phyloP scores from a whole-genome alignment of 768 basidiomycete species.

The Tricholomella constricta region DNA sequence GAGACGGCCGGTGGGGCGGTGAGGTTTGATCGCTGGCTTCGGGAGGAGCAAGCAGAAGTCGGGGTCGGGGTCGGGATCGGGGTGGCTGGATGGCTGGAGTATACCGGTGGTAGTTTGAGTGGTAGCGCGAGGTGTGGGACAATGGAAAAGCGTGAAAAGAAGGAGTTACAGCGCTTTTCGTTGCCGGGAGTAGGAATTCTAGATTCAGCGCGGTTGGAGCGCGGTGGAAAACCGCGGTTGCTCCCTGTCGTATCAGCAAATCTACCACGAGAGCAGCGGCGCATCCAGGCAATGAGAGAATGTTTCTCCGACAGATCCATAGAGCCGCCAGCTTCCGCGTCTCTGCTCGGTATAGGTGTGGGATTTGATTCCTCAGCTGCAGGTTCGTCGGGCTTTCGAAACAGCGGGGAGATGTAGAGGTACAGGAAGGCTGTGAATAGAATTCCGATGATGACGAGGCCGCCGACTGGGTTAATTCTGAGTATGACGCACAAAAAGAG shows the following conservation, averaged over 20 bases:
- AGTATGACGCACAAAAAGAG: neutral
- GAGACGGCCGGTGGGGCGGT: neutral
- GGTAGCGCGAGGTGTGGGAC: slow-evolving; percentile 13
- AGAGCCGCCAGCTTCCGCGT: slow-evolving; percentile 14
- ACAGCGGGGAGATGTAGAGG: slow-evolving; percentile 25
- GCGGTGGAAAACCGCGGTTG: neutral
- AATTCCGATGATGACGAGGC: slow-evolving; percentile 21
- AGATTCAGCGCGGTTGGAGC: neutral
- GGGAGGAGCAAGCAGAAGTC: neutral
- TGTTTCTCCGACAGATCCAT: slow-evolving; percentile 16
- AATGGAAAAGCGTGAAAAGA: slow-evolving; percentile 19
- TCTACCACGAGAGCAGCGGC: slow-evolving; percentile 29
- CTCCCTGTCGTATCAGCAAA: slow-evolving; percentile 20
- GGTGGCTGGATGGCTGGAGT: neutral
- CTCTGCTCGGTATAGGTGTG: neutral
- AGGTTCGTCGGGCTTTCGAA: neutral
- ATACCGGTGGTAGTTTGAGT: slow-evolving; percentile 5
- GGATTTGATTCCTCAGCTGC: slow-evolving; percentile 2
- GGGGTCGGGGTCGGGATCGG: neutral
- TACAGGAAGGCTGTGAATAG: slow-evolving; percentile 27
- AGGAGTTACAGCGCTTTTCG: slow-evolving; percentile 2
- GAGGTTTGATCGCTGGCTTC: neutral
- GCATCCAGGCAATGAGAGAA: slow-evolving; percentile 27
- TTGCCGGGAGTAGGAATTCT: neutral
- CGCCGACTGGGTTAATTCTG: slow-evolving; percentile 19